Base-by-base conservation (phyloP, 1,284 basidiomycete genomes). In the Sphaerobolus stellatus region DNA sequence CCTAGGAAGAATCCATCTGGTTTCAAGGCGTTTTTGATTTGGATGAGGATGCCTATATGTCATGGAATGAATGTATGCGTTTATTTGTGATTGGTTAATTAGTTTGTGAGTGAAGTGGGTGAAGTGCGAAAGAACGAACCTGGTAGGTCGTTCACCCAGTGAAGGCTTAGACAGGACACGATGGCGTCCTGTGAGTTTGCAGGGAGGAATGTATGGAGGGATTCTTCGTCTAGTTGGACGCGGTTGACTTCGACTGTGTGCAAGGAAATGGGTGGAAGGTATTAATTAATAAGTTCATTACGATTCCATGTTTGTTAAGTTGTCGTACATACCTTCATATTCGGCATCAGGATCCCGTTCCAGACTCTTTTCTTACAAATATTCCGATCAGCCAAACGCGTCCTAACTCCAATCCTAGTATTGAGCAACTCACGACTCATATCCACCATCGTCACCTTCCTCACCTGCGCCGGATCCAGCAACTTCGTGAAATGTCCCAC, bases 111-210 rank as follows among this genome's bases (percentile, higher is more conserved):
- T n/a, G n/a, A n/a, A n/a, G n/a, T n/a, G n/a, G n/a, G n/a, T n/a
- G n/a, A n/a, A n/a, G n/a, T n/a, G n/a, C n/a, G n/a, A n/a, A n/a
- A 34, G 29, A n/a, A 57, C 75, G 38, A 41, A 90, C 92, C 93
- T 57, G 95, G 96, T 13, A 99, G 81, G 72, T 99, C 97, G 64
- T 99, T 99, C 8, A 98, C 86, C 97, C 97, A 99, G 65, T 99
- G 97, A 51, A 99, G 76, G 55, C 88, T 90, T 2, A 97, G 80
- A 64, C 91, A 94, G 14, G 92, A 95, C 29, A 98, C 86, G 44
- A 99, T 84, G 36, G 92, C 93, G 67, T 99, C 96, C 67, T 96
- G 87, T 20, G 90, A 90, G 56, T 90, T 82, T 5, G 76, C 81
- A 13, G 79, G 77, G 25, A 98, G 75, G 20, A 71, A 68, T 56